Conservation (phyloP, 73 alveolate species). For the Diophrys appendiculata region DNA sequence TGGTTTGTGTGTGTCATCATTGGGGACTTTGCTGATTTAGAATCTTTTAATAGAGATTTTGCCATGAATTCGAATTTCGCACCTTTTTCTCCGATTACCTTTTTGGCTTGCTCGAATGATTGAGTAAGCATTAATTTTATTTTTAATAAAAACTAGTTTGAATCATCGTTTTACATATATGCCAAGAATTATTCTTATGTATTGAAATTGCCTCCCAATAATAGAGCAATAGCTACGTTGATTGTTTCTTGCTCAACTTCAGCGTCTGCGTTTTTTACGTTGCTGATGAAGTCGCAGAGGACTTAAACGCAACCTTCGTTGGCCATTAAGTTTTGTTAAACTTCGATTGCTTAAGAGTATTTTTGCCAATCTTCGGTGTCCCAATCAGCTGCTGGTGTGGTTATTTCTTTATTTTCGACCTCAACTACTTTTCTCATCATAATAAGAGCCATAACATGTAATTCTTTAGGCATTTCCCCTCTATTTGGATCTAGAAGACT, state of each 20-base stretch:
- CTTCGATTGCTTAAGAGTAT: conserved; percentile 12
- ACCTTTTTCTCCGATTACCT: conserved; percentile 35
- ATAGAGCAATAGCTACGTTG: conserved; percentile 47
- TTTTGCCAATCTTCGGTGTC: conserved; percentile 60
- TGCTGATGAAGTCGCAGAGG: conserved; percentile 46
- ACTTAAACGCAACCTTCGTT: conserved; percentile 40
- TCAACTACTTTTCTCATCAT: conserved; percentile 40
- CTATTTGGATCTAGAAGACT: neutral
- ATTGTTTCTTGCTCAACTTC: conserved; percentile 42
- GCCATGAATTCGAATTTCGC: conserved; percentile 25
- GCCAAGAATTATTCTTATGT: conserved; percentile 50
- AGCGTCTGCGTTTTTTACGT: conserved; percentile 37
- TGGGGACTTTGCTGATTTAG: neutral
- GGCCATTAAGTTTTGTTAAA: conserved; percentile 38
- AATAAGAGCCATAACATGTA: conserved; percentile 32
- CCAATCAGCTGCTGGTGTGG: conserved; percentile 63
- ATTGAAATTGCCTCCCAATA: conserved; percentile 62
- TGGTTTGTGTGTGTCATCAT: conserved; percentile 14
- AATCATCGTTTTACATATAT: conserved; percentile 42
- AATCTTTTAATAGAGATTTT: neutral
- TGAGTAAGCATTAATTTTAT: conserved; percentile 33
- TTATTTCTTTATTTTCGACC: conserved; percentile 31
- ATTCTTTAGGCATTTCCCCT: conserved; percentile 9
- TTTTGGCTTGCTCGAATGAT: conserved; percentile 33
- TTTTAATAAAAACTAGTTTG: conserved; percentile 32